These are phyloP conservation scores for Cyclotella atomus DNA, from an alignment of 108 stramenopile genomes.

Conservation along the genomic window DNA sequence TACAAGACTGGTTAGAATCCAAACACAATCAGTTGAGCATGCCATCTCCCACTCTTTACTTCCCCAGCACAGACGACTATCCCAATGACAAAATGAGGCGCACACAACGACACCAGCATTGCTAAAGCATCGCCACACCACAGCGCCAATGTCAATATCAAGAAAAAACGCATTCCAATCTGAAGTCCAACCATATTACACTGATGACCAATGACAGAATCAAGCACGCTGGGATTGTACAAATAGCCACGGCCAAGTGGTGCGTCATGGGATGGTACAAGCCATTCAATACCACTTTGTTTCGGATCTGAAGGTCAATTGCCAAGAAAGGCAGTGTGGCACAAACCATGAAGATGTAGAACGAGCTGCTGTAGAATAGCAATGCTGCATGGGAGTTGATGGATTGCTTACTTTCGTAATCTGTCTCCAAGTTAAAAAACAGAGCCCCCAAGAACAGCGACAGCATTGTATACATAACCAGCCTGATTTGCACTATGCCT, in stretches of 20 bases:
- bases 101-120: constrained; percentile 58
- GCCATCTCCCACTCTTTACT: too few relatives aligned
- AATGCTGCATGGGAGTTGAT: constrained; percentile 50
- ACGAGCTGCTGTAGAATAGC: constrained; percentile 67
- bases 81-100: constrained; percentile 69
- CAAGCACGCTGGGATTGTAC: constrained; percentile 51
- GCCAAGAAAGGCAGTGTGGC: constrained; percentile 68
- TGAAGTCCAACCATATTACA: constrained; percentile 56
- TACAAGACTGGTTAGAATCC: too few relatives aligned
- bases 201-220: constrained; percentile 54
- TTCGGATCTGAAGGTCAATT: constrained; percentile 62
- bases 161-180: constrained; percentile 52
- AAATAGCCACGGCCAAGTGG: constrained; percentile 51
- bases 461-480: constrained; percentile 63
- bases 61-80: constrained; percentile 58
- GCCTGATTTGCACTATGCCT: constrained; percentile 60
- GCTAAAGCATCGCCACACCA: constrained; percentile 60
- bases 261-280: constrained; percentile 62
- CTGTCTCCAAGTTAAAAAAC: constrained; percentile 55
- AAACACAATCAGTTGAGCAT: too few relatives aligned
- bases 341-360: constrained; percentile 74
- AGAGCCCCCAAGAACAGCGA: constrained; percentile 37
- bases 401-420: constrained; percentile 21
- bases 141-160: constrained; percentile 60
- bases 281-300: constrained; percentile 67